Percentiles rank a stretch among this genome's conserved stretches.
Conservation (phyloP, 139 green algal species). For the Deuterostichococcus epilithicus region DNA sequence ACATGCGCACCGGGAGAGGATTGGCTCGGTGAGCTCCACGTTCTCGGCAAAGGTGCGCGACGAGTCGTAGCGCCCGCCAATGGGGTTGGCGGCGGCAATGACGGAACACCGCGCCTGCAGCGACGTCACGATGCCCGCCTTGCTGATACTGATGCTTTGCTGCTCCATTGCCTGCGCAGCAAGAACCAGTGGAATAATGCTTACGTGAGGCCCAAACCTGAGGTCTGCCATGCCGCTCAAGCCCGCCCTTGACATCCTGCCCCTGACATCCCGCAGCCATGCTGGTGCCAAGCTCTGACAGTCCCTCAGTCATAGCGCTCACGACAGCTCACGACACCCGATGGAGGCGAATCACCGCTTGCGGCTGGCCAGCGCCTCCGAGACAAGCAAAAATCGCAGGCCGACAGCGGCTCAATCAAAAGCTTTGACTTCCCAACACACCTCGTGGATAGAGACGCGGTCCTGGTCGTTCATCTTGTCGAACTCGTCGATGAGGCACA, state of each 20-base stretch:
- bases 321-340: too few relatives aligned
- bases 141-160: conserved; percentile 98
- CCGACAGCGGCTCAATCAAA: too few relatives aligned
- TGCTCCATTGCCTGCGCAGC: conserved; percentile 95
- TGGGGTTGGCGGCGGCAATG: conserved; percentile 96
- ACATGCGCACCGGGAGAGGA: conserved; percentile 83
- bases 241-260: too few relatives aligned
- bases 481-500: conserved; percentile 99
- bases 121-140: conserved; percentile 93
- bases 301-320: too few relatives aligned
- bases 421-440: too few relatives aligned
- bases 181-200: not conserved
- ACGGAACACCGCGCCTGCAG: conserved; percentile 88
- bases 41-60: conserved; percentile 80
- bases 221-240: too few relatives aligned
- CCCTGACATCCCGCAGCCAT: too few relatives aligned
- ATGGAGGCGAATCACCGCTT: too few relatives aligned
- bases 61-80: conserved; percentile 93
- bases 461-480: conserved; percentile 99
- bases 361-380: too few relatives aligned
- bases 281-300: too few relatives aligned
- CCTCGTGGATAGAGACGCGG: conserved; percentile 71
- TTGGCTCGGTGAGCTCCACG: conserved; percentile 93
- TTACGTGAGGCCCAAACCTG: too few relatives aligned
- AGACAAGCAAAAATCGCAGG: too few relatives aligned